Percentiles rank a stretch among this genome's conserved stretches.
These are phyloP conservation scores for Litsea cubeba DNA, from an alignment of 164 flowering plant genomes.

Conservation along the genomic window DNA sequence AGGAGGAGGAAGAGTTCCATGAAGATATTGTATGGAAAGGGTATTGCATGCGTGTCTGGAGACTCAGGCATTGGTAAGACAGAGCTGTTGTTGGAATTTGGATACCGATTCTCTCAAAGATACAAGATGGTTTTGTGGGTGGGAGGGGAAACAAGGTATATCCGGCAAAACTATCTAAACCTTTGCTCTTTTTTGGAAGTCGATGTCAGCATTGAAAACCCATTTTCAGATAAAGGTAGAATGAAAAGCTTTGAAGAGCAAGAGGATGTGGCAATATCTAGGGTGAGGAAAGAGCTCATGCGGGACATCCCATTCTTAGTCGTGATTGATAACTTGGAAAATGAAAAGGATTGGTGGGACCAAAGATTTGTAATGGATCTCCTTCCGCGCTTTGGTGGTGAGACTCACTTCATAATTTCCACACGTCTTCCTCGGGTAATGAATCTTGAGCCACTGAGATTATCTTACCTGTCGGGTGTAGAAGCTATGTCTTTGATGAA, in stretches of 20 bases:
- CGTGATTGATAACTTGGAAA: conserved; percentile 85
- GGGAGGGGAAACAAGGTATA: conserved; percentile 80
- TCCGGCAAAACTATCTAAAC: conserved; percentile 83
- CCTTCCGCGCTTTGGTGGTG: conserved; percentile 94
- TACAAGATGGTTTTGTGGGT: conserved; percentile 96
- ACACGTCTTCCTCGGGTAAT: conserved; percentile 71
- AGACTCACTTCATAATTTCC: conserved; percentile 73
- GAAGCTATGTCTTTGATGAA: conserved; percentile 92
- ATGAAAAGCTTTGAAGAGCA: conserved; percentile 82
- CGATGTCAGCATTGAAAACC: conserved; percentile 70
- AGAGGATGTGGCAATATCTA: conserved; percentile 72
- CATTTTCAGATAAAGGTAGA: conserved; percentile 44
- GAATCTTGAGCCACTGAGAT: conserved; percentile 83
- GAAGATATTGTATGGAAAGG: conserved; percentile 75
- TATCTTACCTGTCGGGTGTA: conserved; percentile 76
- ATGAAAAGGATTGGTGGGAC: conserved; percentile 98
- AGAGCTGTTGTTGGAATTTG: conserved; percentile 85
- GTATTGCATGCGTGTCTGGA: conserved; percentile 89
- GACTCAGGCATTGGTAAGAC: conserved; percentile 95
- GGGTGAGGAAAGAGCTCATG: conserved; percentile 83
- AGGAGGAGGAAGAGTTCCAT: conserved; percentile 48
- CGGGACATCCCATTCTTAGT: conserved; percentile 86
- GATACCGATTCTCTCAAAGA: conserved; percentile 71
- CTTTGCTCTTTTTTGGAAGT: conserved; percentile 71
- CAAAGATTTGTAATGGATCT: conserved; percentile 82